These are phyloP conservation scores for Rhizopogon vinicolor DNA, from an alignment of 768 basidiomycete genomes.

Conservation along the genomic window DNA sequence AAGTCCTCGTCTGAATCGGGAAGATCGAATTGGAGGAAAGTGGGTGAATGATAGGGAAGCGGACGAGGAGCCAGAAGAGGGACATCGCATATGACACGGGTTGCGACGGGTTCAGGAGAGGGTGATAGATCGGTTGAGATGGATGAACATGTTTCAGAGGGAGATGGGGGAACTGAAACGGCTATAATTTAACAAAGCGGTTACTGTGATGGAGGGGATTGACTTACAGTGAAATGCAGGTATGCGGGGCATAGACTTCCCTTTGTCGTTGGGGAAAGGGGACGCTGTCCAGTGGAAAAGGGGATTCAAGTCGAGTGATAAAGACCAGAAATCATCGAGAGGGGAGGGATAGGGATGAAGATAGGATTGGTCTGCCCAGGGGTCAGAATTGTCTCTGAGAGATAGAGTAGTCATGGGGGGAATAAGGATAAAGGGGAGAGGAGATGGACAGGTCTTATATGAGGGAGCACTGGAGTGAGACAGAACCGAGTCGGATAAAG, in stretches of 20 bases:
- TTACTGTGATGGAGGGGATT: not conserved
- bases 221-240: conserved; percentile 24
- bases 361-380: not conserved
- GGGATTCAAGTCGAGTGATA: conserved; percentile 8
- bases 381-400: conserved; percentile 9
- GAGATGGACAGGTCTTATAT: conserved; percentile 24
- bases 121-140: conserved; percentile 19
- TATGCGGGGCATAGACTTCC: not conserved
- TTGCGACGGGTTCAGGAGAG: conserved; percentile 21
- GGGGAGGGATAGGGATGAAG: conserved; percentile 13
- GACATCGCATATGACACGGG: conserved; percentile 58
- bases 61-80: conserved; percentile 68
- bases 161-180: conserved; percentile 37
- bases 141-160: conserved; percentile 33
- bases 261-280: not conserved
- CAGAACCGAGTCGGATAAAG: conserved; percentile 24
- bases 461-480: conserved; percentile 19
- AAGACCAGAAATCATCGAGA: conserved; percentile 14
- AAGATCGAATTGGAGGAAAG: conserved; percentile 62
- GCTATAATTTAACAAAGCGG: not conserved
- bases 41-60: conserved; percentile 65
- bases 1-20: conserved; percentile 69
- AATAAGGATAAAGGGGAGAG: conserved; percentile 1
- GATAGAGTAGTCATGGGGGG: conserved; percentile 13
- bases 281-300: not conserved